phyloP scores from a whole-genome alignment of 2,329 filamentous ascomycete genomes.

The Nemania serpens region DNA sequence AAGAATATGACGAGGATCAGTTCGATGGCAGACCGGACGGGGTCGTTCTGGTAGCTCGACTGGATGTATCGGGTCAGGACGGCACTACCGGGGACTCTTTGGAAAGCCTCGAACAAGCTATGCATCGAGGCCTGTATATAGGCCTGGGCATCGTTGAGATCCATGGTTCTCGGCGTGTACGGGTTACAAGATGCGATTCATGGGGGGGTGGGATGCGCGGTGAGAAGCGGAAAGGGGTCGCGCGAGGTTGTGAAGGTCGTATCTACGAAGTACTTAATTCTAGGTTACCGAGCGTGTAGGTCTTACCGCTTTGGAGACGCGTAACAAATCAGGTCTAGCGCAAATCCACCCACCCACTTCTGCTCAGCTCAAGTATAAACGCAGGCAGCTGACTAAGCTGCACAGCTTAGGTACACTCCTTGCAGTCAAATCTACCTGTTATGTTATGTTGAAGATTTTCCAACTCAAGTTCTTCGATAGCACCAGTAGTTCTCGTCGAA shows the following conservation, averaged over 20 bases:
- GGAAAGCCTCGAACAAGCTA: slow-evolving; percentile 69
- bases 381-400: too few species aligned
- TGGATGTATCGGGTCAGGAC: slow-evolving; percentile 95
- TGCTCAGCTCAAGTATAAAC: too few species aligned
- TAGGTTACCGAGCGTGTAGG: too few species aligned
- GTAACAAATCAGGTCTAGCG: too few species aligned
- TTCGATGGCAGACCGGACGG: slow-evolving; percentile 90
- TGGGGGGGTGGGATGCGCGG: background rate
- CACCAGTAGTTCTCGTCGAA: too few species aligned
- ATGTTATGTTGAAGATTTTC: too few species aligned
- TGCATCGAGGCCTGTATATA: slow-evolving; percentile 58
- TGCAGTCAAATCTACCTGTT: too few species aligned
- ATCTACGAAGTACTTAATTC: too few species aligned
- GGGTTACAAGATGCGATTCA: slow-evolving; percentile 12
- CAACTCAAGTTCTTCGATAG: too few species aligned
- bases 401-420: too few species aligned
- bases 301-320: too few species aligned
- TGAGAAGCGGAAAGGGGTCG: background rate
- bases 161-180: slow-evolving; percentile 51
- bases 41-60: slow-evolving; percentile 97
- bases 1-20: slow-evolving; percentile 94
- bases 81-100: slow-evolving; percentile 89
- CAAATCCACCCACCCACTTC: too few species aligned
- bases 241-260: background rate
- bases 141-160: slow-evolving; percentile 64